A percentile compares a stretch with the other conserved stretches of the same genome.
Conservation (phyloP, 257 asterid genomes). For the Coffea canephora region DNA sequence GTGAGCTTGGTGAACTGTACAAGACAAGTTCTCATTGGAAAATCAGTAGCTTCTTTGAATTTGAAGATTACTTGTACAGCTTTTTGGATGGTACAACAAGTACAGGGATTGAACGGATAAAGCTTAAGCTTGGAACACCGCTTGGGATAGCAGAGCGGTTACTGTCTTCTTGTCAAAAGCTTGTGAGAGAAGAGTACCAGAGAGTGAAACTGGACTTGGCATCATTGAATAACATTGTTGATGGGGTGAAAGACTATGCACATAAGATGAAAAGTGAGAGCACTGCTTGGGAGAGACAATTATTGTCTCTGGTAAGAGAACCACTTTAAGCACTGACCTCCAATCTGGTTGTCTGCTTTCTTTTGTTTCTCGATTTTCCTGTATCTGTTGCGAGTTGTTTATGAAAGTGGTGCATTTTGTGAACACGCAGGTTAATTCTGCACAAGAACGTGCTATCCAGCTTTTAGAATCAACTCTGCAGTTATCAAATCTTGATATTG, state of each 20-base stretch:
- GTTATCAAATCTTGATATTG: conserved; percentile 81
- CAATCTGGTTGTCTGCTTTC: conserved; percentile 2
- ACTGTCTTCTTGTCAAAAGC: conserved; percentile 72
- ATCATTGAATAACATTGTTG: conserved; percentile 57
- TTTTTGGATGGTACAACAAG: conserved; percentile 79
- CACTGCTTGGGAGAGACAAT: conserved; percentile 73
- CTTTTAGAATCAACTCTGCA: conserved; percentile 75
- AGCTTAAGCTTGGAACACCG: conserved; percentile 92
- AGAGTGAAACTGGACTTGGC: conserved; percentile 67
- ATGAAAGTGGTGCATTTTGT: conserved; percentile 6
- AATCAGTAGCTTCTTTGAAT: conserved; percentile 57
- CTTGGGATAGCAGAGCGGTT: conserved; percentile 73
- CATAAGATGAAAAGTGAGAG: conserved; percentile 73
- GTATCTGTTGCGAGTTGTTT: conserved; percentile 13
- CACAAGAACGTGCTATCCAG: conserved; percentile 68
- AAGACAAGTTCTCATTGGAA: conserved; percentile 44
- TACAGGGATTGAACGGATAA: conserved; percentile 82
- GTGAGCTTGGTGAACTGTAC: conserved; percentile 32
- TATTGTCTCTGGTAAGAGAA: conserved; percentile 66
- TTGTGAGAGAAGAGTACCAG: conserved; percentile 64
- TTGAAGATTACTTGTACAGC: conserved; percentile 78
- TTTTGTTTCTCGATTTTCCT: not conserved
- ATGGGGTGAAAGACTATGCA: conserved; percentile 58
- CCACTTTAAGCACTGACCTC: not conserved
- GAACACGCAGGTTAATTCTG: conserved; percentile 62